Base-by-base conservation (phyloP, 2,329 filamentous ascomycete species). In the Neophaeococcomyces mojaviensis region DNA sequence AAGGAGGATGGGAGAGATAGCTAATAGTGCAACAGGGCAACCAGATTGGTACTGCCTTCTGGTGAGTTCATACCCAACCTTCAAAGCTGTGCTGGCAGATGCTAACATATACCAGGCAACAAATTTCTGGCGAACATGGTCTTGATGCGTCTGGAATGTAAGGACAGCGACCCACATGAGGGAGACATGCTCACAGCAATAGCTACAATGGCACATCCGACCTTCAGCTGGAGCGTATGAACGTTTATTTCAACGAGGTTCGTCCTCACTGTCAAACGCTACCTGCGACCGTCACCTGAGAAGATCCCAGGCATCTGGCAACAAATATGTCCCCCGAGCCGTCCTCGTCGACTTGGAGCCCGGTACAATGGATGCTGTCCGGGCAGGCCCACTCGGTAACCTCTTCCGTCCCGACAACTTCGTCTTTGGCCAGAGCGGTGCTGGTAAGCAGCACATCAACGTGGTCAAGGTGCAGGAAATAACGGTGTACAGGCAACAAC, bases 21-120 rank as follows among this genome's bases (percentile, higher is more conserved):
- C 40, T 43, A 35, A 43, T 32, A 34, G 30, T 8, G 8, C 19
- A 47, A 61, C 64, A 96, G 90, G 92, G 92, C 82, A 98, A 98
- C 86, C 92, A 98, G 87, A 95, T 97, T 63, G 92, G 92, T 90
- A 90, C 92, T 79, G 92, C 92, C 75, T 98, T 98, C 82, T 98
- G 92, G 84, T 87, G 73, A 60, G 81, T 76, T 57, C 30, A 51
- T 42, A 24, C 28, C 33, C 30, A 38, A 46, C 26, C 52, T 46
- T 48, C n/a, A 52, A 51, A 54, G 33, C 13, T 35, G 22, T 44
- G 34, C 18, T 38, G 36, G 40, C 40, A 42, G 46, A 46, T 54
- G 60, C 69, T 78, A 61, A 77, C 64, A 54, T 49, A 42, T 46
- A 51, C 54, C 52, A 82, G 79, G 85, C 84, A 88, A 72, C 84